Percentiles rank a stretch among this genome's conserved stretches.
These are phyloP conservation scores for Artomyces pyxidatus DNA, from an alignment of 768 basidiomycete genomes.

Conservation along the genomic window DNA sequence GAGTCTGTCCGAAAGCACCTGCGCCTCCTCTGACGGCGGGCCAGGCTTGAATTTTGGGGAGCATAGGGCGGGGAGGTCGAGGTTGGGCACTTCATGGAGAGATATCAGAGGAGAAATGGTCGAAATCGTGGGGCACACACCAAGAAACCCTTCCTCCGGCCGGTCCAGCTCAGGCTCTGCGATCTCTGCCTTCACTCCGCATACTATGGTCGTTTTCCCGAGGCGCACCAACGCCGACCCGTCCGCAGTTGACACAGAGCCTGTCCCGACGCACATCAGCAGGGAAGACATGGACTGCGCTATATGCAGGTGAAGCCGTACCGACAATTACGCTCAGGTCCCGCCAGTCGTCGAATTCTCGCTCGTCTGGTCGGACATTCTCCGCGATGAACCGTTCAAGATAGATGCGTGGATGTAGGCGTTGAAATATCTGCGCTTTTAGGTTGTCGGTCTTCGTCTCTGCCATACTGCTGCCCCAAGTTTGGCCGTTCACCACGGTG, in stretches of 20 bases:
- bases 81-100: constrained; percentile 69
- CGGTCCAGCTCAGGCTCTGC: constrained; percentile 79
- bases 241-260: constrained; percentile 89
- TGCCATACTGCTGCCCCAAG: too few species aligned
- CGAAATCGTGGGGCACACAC: constrained; percentile 33
- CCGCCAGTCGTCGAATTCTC: constrained; percentile 61
- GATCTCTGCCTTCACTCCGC: constrained; percentile 93
- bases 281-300: not conserved
- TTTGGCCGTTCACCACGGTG: too few species aligned
- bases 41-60: constrained; percentile 93
- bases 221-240: constrained; percentile 88
- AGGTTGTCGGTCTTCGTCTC: constrained; percentile 1
- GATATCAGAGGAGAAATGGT: not conserved
- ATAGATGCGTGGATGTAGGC: constrained; percentile 83
- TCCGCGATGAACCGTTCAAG: constrained; percentile 80
- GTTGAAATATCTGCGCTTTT: constrained; percentile 56
- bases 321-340: constrained; percentile 75
- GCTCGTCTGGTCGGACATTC: constrained; percentile 75
- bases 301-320: constrained; percentile 28
- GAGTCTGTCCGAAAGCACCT: constrained; percentile 78
- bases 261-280: constrained; percentile 30
- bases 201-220: constrained; percentile 91
- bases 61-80: constrained; percentile 90
- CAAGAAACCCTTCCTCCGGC: constrained; percentile 74
- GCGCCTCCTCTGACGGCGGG: constrained; percentile 90